Evolutionary conservation across 805 yeast species (phyloP), one percentile per base, ranked within the genome.

Genomic region (Starmerella powellii): DNA sequence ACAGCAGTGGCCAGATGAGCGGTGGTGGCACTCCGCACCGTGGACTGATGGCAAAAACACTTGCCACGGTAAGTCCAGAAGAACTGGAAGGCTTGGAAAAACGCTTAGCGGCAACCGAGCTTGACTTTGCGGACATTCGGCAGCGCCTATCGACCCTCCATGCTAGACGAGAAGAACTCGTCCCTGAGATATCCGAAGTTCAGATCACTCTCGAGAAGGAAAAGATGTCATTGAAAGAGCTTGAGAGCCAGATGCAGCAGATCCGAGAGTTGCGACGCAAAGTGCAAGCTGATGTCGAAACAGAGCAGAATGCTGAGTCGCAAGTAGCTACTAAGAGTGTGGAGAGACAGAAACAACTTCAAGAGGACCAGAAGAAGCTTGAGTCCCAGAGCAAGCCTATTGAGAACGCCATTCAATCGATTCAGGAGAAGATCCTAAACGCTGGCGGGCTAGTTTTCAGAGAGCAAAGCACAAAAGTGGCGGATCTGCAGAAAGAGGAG

Each of bases 1-100:
- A 87, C 54, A 76, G 79, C 13, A 81, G 94, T 2, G 99, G 99
- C 61, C 83, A 96, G 1, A 78, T 93, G 78, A 76, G 94, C 36
- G 99, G 99, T 54, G 99, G 99, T 63, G 98, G 97, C 40, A 66
- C 50, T 4, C 54, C 71, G 31, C 72, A 70, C 8, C 71, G 71
- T 38, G 98, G 97, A 5, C 78, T 80, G 2, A 85, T 91, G 94
- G 40, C 50, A 1, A 37, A 40, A 3, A 39, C 24, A 1, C 43
- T 33, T 3, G 11, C 40, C 10, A 20, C 40, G 11, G 39, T 51
- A 6, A 20, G 41, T 11, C 36, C 47, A 1, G 55, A 40, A 10
- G 53, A 47, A 23, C 26, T 47, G 17, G 53, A 45, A n/a, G 34
- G 13, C 15, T 32, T 47, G 28, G 55, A 49, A 23, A 20, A 33